phyloP scores from a whole-genome alignment of 768 basidiomycete species.

The Termitomyces sp. region DNA sequence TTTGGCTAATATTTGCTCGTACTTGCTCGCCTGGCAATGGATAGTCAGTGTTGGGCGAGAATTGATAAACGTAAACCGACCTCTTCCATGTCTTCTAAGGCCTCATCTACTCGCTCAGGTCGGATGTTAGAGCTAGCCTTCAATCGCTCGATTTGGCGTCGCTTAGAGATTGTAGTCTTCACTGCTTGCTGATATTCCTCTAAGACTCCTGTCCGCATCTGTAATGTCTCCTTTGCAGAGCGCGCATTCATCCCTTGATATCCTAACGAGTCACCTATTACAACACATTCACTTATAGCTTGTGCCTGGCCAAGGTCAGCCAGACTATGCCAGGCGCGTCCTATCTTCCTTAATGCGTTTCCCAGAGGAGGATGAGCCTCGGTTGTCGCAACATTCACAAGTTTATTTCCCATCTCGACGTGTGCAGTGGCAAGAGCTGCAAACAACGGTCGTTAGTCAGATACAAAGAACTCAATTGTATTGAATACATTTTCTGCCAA shows the following conservation, averaged over 20 bases:
- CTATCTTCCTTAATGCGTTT: slow-evolving; percentile 79
- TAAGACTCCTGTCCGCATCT: slow-evolving; percentile 83
- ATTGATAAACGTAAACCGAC: slow-evolving; percentile 29
- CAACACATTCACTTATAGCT: slow-evolving; percentile 90
- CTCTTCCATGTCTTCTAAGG: slow-evolving; percentile 90
- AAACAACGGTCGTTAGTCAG: slow-evolving; percentile 1
- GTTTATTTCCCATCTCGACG: slow-evolving; percentile 89
- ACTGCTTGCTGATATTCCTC: slow-evolving; percentile 95
- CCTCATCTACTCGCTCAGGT: slow-evolving; percentile 83
- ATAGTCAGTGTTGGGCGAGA: slow-evolving; percentile 7
- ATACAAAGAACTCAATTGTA: neutral
- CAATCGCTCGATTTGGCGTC: slow-evolving; percentile 84
- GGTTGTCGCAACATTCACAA: slow-evolving; percentile 83
- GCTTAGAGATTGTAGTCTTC: slow-evolving; percentile 89
- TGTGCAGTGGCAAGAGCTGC: slow-evolving; percentile 74
- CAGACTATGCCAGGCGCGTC: slow-evolving; percentile 80
- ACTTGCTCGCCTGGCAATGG: slow-evolving; percentile 70
- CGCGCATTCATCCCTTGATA: slow-evolving; percentile 98
- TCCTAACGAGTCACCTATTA: slow-evolving; percentile 91
- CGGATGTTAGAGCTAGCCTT: slow-evolving; percentile 84
- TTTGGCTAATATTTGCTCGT: slow-evolving; percentile 77
- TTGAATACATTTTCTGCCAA: slow-evolving; percentile 64
- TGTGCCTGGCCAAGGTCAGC: slow-evolving; percentile 89
- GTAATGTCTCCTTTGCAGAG: slow-evolving; percentile 91
- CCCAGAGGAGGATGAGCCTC: slow-evolving; percentile 84